Conservation (phyloP, 352 stramenopile species). For the Globisporangium nodosum region DNA sequence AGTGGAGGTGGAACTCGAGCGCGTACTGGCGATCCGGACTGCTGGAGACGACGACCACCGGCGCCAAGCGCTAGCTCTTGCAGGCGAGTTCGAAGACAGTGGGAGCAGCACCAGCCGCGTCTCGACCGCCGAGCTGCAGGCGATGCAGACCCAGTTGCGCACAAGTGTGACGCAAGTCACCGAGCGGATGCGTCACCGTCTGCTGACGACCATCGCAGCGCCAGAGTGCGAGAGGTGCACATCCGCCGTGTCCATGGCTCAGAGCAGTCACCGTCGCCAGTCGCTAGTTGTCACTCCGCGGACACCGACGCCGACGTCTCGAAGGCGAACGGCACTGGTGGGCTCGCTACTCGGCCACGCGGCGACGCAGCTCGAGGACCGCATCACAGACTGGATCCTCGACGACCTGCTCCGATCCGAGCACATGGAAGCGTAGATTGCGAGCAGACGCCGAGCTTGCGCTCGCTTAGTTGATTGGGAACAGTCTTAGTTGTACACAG, state of each 20-base stretch:
- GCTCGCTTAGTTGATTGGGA: background rate
- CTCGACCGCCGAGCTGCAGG: constrained; percentile 10
- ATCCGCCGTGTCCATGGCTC: background rate
- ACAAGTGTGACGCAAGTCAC: constrained; percentile 1
- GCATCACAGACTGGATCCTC: constrained; percentile 28
- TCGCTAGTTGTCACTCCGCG: constrained; percentile 7
- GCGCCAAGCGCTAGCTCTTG: constrained; percentile 17
- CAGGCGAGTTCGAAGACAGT: constrained; percentile 10
- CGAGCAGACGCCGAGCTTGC: background rate
- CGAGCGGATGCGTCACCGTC: constrained; percentile 2
- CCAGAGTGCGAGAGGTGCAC: background rate
- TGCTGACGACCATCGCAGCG: background rate
- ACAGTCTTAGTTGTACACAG: background rate
- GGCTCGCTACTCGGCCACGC: constrained; percentile 17
- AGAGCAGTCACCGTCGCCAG: background rate
- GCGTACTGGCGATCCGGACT: constrained; percentile 20
- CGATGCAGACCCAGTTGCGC: constrained; percentile 20
- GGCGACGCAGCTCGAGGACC: constrained; percentile 25
- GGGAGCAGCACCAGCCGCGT: constrained; percentile 1
- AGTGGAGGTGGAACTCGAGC: constrained; percentile 15
- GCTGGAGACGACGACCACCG: constrained; percentile 19
- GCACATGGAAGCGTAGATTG: background rate
- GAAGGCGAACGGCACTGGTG: background rate
- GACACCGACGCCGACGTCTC: constrained; percentile 20
- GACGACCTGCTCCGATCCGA: constrained; percentile 15